A percentile compares a stretch with the other conserved stretches of the same genome.
These are phyloP conservation scores for Trichoderma breve DNA, from an alignment of 2,329 filamentous ascomycete genomes.

Conservation along the genomic window DNA sequence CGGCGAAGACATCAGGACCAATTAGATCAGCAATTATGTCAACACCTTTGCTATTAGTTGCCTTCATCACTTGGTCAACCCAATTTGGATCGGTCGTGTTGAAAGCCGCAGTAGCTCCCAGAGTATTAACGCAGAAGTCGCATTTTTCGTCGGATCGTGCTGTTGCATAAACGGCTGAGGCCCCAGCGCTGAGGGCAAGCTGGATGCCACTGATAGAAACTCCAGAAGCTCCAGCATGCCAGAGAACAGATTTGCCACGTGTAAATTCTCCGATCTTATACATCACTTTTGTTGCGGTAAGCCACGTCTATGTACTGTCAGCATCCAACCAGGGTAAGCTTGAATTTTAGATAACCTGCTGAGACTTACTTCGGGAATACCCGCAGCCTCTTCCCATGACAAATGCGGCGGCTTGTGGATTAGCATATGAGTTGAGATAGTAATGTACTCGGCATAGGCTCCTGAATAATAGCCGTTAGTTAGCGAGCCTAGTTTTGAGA, in stretches of 20 bases:
- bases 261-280: background rate
- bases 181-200: background rate
- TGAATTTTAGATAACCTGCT: no score
- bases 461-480: background rate
- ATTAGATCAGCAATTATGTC: background rate
- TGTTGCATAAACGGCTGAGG: background rate
- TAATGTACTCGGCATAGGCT: background rate
- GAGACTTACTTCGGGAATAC: background rate
- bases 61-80: background rate
- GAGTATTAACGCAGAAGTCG: background rate
- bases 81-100: background rate
- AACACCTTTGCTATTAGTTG: background rate
- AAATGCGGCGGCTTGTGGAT: background rate
- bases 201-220: background rate
- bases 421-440: background rate
- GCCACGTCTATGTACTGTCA: background rate
- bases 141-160: background rate
- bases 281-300: background rate
- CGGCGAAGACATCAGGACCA: background rate
- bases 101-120: background rate
- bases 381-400: conserved; percentile 1
- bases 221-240: background rate
- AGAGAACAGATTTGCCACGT: background rate
- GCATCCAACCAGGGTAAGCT: background rate
- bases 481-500: background rate